phyloP scores from a whole-genome alignment of 495 filamentous ascomycete genomes.

The Alectoria sarmentosa region DNA sequence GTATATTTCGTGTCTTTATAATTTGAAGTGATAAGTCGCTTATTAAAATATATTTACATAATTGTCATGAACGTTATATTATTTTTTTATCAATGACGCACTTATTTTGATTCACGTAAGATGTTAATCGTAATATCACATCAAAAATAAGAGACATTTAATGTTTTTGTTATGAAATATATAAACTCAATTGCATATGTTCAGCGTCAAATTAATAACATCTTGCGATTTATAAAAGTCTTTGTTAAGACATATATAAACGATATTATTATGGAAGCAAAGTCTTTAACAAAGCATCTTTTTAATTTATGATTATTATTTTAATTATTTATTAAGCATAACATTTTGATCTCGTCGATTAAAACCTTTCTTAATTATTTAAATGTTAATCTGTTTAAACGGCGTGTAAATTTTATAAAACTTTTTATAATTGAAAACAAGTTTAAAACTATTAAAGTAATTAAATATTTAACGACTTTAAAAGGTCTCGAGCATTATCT shows the following conservation, averaged over 20 bases:
- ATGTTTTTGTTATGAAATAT: constrained; percentile 20
- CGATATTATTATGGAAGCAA: neutral
- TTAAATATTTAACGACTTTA: constrained; percentile 1
- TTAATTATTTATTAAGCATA: neutral
- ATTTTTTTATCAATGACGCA: constrained; percentile 21
- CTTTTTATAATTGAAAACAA: neutral
- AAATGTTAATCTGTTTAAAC: neutral
- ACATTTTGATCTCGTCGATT: neutral
- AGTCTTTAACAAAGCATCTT: neutral
- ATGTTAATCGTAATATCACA: constrained; percentile 13
- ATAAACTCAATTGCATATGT: constrained; percentile 16
- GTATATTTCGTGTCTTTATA: constrained; percentile 17
- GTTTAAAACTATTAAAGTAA: neutral
- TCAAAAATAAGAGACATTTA: constrained; percentile 18
- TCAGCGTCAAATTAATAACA: neutral
- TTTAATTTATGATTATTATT: neutral
- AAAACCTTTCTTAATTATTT: neutral
- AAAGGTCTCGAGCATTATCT: too few relatives aligned
- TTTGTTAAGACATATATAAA: neutral
- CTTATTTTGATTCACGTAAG: constrained; percentile 3
- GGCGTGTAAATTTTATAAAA: too few relatives aligned
- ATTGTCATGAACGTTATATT: neutral
- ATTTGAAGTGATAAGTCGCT: constrained; percentile 8
- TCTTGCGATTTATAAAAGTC: neutral
- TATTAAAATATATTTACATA: neutral